Evolutionary conservation across 306 rosid species (phyloP), one percentile per base, ranked within the genome.

Genomic region (Medicago truncatula): DNA sequence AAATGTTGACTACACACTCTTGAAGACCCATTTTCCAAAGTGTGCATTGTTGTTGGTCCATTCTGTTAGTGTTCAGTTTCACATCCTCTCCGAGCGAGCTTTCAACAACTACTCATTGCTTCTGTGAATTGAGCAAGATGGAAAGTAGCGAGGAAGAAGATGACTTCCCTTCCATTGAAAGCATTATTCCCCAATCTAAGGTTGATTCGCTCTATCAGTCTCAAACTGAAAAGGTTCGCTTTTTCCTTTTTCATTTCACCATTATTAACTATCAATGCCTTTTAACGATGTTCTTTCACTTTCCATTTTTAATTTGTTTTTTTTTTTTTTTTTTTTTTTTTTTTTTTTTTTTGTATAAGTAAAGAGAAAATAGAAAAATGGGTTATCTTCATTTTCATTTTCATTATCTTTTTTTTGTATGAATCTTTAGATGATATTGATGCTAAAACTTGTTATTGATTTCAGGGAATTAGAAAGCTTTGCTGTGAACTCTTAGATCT

Each of bases 81-180:
- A 25, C 58, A 53, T 40, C 39, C 20, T 53, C 63, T 1, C 20
- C 13, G 21, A 11, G 21, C 13, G 21, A 11, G 21, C 41, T 39
- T 3, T 56, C 20, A 41, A 11, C 56, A 28, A 3, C 31, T 28
- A 28, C 31, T 28, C 31, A 20, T 47, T 66, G 25, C 44, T 23
- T 39, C 20, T 39, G 49, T 13, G 56, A 58, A 49, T 46, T 15
- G 66, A 73, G 46, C 36, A 41, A 16, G 50, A 52, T 95, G 98
- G 98, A 95, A 92, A 92, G 98, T 77, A 92, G 97, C 60, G 98
- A 92, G 83, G 98, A 95, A 81, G 98, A 95, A 28, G 98, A 95
- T 13, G 98, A 95, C 36, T 92, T 95, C 74, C 98, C 98, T 52
- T 86, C 89, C 59, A 87, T 90, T 6, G 98, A 95, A 70, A 85